These are phyloP conservation scores for Fusarium ambrosium DNA, from an alignment of 2,329 filamentous ascomycete genomes.

Conservation along the genomic window DNA sequence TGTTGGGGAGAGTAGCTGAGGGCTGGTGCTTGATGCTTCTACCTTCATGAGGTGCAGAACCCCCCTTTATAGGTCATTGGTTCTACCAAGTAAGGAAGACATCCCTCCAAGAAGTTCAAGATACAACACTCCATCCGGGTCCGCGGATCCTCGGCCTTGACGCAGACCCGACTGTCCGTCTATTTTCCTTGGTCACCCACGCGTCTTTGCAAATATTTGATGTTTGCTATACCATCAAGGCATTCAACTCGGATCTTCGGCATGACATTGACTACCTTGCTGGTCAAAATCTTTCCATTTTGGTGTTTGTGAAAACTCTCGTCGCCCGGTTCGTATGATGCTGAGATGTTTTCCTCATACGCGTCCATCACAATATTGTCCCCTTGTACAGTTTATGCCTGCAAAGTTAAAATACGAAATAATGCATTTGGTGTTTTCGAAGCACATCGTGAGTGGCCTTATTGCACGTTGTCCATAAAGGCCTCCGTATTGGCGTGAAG, in stretches of 20 bases:
- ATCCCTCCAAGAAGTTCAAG: not conserved
- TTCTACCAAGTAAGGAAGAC: not conserved
- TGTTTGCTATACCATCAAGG: not conserved
- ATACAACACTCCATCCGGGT: not conserved
- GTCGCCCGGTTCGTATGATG: not conserved
- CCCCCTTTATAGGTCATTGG: not conserved
- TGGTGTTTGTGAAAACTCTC: not conserved
- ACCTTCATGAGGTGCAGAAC: not conserved
- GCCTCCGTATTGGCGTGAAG: not conserved
- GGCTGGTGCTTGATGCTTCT: not conserved
- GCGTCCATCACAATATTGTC: not conserved
- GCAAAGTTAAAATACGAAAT: constrained; percentile 1
- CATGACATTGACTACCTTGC: not conserved
- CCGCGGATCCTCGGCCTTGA: not conserved
- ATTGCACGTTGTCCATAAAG: not conserved
- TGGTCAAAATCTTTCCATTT: not conserved
- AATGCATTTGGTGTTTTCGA: not conserved
- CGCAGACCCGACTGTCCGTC: not conserved
- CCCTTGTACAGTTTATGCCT: not conserved
- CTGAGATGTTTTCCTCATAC: not conserved
- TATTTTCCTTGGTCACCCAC: not conserved
- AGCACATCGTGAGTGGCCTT: not conserved
- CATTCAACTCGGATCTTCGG: not conserved
- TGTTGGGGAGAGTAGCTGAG: not conserved
- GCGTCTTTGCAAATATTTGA: not conserved